Evolutionary conservation across 257 asterid species (phyloP).

Genomic region (Solanum pennellii): DNA sequence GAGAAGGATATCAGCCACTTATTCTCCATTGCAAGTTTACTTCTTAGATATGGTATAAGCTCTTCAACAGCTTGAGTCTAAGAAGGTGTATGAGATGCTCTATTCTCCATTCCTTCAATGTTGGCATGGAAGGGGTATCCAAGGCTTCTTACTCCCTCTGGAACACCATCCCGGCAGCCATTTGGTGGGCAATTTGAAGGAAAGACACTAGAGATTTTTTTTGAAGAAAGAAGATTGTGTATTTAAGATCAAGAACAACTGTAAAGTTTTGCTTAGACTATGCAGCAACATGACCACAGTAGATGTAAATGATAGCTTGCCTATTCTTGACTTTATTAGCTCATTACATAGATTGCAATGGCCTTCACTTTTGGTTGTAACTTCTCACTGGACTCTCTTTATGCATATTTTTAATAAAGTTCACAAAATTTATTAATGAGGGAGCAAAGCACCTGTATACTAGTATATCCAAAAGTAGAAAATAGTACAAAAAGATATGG

Average conservation of each 20-base stretch:
- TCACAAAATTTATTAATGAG: not conserved
- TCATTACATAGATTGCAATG: not conserved
- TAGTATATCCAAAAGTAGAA: not conserved
- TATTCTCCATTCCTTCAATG: not conserved
- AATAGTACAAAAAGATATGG: not conserved
- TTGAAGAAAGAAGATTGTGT: not conserved
- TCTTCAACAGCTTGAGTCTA: not conserved
- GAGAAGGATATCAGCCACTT: not conserved
- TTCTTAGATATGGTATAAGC: not conserved
- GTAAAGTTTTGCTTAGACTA: not conserved
- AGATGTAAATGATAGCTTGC: not conserved
- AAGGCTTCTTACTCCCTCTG: not conserved
- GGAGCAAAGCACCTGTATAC: not conserved
- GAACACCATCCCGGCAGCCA: not conserved
- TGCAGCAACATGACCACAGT: not conserved
- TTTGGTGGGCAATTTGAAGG: not conserved
- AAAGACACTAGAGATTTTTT: not conserved
- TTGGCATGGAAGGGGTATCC: not conserved
- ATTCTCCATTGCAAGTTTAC: not conserved
- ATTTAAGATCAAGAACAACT: not conserved
- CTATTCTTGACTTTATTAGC: not conserved
- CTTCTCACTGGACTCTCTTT: not conserved
- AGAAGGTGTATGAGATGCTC: not conserved
- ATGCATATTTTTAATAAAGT: not conserved
- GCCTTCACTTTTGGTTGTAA: not conserved